Percentiles rank a stretch among this genome's conserved stretches.
Conservation (phyloP, 2,329 filamentous ascomycete species). For the Aspergillus quadricinctus region DNA sequence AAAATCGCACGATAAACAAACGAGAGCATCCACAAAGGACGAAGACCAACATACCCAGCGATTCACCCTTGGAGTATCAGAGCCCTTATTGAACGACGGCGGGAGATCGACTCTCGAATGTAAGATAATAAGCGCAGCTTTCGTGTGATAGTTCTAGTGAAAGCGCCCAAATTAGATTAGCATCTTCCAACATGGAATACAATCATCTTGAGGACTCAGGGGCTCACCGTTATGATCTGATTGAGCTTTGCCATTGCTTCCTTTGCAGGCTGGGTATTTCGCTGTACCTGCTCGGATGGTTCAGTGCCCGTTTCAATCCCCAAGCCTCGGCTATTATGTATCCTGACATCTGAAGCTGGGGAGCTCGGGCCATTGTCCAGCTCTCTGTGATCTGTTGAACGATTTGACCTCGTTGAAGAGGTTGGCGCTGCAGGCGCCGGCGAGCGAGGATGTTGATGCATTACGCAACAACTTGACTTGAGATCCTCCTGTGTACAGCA, state of each 20-base stretch:
- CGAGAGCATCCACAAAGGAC: background rate
- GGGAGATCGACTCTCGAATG: conserved; percentile 72
- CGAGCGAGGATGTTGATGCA: conserved; percentile 87
- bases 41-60: conserved; percentile 67
- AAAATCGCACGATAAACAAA: background rate
- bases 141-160: conserved; percentile 80
- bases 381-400: conserved; percentile 73
- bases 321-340: conserved; percentile 47
- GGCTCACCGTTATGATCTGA: conserved; percentile 80
- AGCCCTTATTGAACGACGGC: conserved; percentile 52
- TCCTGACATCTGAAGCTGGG: conserved; percentile 49
- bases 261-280: conserved; percentile 50
- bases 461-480: conserved; percentile 33
- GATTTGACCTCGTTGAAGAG: conserved; percentile 66
- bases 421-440: conserved; percentile 70
- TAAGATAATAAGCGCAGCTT: conserved; percentile 77
- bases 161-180: conserved; percentile 18
- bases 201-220: background rate
- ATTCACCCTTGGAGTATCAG: conserved; percentile 63
- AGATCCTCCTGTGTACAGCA: conserved; percentile 19
- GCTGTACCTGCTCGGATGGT: conserved; percentile 37
- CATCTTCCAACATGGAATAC: conserved; percentile 3
- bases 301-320: conserved; percentile 49
- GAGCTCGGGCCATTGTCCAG: conserved; percentile 51
- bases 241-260: conserved; percentile 77